Base-by-base conservation (phyloP, 192 early-diverging fungal species). In the Fimicolochytrium jonesii region DNA sequence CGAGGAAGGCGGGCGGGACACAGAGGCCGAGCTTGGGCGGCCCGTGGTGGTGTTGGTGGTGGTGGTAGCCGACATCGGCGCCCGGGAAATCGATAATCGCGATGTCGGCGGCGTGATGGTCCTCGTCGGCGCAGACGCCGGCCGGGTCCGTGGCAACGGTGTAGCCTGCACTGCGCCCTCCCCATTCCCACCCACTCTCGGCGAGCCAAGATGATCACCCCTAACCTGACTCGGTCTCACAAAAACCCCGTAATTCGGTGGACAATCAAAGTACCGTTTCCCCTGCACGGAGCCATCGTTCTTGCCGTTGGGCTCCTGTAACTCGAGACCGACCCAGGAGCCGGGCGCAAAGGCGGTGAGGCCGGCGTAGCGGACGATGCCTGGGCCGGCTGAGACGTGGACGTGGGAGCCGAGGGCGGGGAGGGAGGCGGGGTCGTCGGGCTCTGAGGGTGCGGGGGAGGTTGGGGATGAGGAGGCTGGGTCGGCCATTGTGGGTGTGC, bases 291-390 rank as follows among this genome's bases (percentile, higher is more conserved):
- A 62, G 1, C 78, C 78, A 36, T 80, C 73, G 56, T 80, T 77
- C 67, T 80, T 80, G 4, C 78, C 78, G 2, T 35, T 69, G 10
- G 54, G 56, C 34, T 64, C 71, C 66, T 92, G 90, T 0, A 96
- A 79, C 64, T 94, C 95, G 6, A 98, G 74, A 30, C 95, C 95
- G 35, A 93, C 79, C 93, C 93, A 98, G 60, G 77, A 72, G 17
- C 95, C 95, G 0, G 87, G 49, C 15, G 87, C 82, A 70, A 98
- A 98, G 4, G 75, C 73, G 0, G 95, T 98, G 2, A 69, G 51
- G 6, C 94, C 95, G 22, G 81, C 76, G 73, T 84, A 96, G n/a
- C 90, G 84, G 34, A 98, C 83, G 28, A 74, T 83, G 2, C 90
- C 90, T 29, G 26, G 25, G 5, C 48, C 48, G 5, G 25, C 48